Evolutionary conservation across 441 rosid genomes (phyloP), one percentile per base, ranked within the genome.

Genomic region (Arabidopsis lyrata): DNA sequence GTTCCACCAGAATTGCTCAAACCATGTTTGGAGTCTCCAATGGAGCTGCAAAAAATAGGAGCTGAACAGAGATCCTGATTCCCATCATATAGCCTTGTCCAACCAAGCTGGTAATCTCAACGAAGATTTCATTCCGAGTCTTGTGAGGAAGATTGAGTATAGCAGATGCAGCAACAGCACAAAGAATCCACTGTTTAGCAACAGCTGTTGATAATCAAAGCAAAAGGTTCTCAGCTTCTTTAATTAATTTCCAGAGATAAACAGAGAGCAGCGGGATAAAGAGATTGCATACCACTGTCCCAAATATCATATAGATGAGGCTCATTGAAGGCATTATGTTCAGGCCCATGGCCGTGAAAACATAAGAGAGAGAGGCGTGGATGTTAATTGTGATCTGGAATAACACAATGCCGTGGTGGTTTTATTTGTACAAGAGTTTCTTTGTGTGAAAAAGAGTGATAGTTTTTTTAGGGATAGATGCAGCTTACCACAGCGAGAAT

Each of bases 311-410:
- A 57, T 89, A 94, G 74, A 94, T 90, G 59, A 82, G 70, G 48
- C 82, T 83, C 97, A 92, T 92, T 1, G 99, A 88, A 64, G 95
- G 97, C 81, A 86, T 78, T 72, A 76, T 67, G 78, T 90, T 92
- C 48, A 92, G 75, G 35, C 97, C 96, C 59, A 82, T 69, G 66
- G 96, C 91, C 49, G 90, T 73, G 81, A 90, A 90, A 69, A 89
- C 66, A 75, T 80, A 83, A 1, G 90, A 76, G 77, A 95, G 89
- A 39, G 97, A 87, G 35, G 99, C 92, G 65, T 95, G 93, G 63
- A 95, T 90, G 83, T 89, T 90, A 81, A 90, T 74, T 38, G 97
- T 95, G 83, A 92, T 92, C 97, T 95, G 80, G 82, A 81, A 70
- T 68, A 67, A 82, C 35, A 59, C 35, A 59, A 53, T 34, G 61